These are phyloP conservation scores for Lachancea dasiensis DNA, from an alignment of 805 yeast genomes.

Conservation along the genomic window DNA sequence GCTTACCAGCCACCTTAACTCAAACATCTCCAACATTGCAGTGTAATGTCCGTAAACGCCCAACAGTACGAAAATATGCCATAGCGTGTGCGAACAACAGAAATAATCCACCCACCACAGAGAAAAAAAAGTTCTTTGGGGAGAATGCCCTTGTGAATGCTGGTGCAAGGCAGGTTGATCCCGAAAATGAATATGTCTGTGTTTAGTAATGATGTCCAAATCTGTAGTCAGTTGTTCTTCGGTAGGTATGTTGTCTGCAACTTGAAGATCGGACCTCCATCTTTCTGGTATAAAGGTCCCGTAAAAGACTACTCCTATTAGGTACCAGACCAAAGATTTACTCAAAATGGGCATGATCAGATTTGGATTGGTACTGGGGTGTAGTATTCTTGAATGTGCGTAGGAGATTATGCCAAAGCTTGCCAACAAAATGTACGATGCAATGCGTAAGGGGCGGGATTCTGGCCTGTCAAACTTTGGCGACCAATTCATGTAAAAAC, in stretches of 20 bases:
- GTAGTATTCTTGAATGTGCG: slow-evolving; percentile 43
- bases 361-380: slow-evolving; percentile 48
- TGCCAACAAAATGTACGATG: slow-evolving; percentile 75
- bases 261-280: slow-evolving; percentile 64
- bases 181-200: slow-evolving; percentile 37
- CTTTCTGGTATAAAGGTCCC: slow-evolving; percentile 87
- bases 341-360: slow-evolving; percentile 60
- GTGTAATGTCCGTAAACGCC: slow-evolving; percentile 88
- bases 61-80: slow-evolving; percentile 88
- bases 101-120: slow-evolving; percentile 82
- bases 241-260: slow-evolving; percentile 42
- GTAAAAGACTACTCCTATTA: slow-evolving; percentile 79
- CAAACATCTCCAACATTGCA: slow-evolving; percentile 69
- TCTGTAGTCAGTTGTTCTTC: slow-evolving; percentile 27
- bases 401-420: slow-evolving; percentile 67
- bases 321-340: slow-evolving; percentile 68
- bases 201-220: slow-evolving; percentile 28
- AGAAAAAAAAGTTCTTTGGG: slow-evolving; percentile 39
- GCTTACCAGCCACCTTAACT: slow-evolving; percentile 28
- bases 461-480: slow-evolving; percentile 86
- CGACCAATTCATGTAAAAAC: slow-evolving; percentile 84
- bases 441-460: slow-evolving; percentile 69
- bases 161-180: slow-evolving; percentile 34
- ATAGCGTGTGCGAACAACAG: slow-evolving; percentile 76
- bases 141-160: slow-evolving; percentile 6